These are phyloP conservation scores for Erythrophleum fordii DNA, from an alignment of 306 rosid genomes.

Conservation along the genomic window DNA sequence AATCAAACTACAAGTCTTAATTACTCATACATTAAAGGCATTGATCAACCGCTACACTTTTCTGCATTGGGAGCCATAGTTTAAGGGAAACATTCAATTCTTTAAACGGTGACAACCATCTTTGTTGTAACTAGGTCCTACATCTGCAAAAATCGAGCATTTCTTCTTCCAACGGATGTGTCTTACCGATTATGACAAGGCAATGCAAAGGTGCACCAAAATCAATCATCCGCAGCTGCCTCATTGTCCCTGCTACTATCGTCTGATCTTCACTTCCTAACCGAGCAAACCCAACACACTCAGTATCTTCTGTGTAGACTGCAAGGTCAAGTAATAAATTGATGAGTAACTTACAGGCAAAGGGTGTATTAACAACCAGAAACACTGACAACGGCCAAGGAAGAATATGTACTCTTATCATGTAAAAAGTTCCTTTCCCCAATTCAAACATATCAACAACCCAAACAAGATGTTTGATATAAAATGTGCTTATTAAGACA, in stretches of 20 bases:
- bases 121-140: constrained; percentile 36
- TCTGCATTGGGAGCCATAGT: not conserved
- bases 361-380: not conserved
- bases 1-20: not conserved
- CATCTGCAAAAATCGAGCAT: constrained; percentile 76
- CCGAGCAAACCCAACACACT: constrained; percentile 91
- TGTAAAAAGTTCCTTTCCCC: not conserved
- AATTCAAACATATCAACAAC: not conserved
- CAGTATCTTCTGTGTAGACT: constrained; percentile 71
- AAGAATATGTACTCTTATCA: not conserved
- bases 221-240: constrained; percentile 67
- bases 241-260: constrained; percentile 60
- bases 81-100: not conserved
- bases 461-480: not conserved
- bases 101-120: constrained; percentile 24
- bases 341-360: not conserved
- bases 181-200: constrained; percentile 84
- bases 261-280: constrained; percentile 68
- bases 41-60: not conserved
- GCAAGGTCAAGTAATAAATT: constrained; percentile 29
- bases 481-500: not conserved
- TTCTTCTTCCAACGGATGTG: constrained; percentile 81
- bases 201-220: constrained; percentile 94
- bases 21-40: not conserved
- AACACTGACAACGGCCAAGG: not conserved